These are phyloP conservation scores for Graphilbum fragrans DNA, from an alignment of 2,329 filamentous ascomycete genomes.

Conservation along the genomic window DNA sequence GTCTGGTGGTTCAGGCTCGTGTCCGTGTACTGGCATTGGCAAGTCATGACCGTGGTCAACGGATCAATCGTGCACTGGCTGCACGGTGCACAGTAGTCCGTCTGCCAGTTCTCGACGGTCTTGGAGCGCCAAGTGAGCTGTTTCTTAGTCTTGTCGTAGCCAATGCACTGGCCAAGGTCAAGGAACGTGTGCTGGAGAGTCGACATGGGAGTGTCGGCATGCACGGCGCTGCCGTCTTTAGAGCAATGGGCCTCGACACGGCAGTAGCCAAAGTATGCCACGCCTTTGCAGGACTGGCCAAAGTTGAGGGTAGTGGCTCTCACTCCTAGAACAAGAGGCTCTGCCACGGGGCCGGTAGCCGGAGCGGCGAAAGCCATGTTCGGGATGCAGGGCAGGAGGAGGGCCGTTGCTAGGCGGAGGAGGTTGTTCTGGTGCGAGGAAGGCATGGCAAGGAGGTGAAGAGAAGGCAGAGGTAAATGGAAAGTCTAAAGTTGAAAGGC, in stretches of 20 bases:
- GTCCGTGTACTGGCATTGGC: slow-evolving; percentile 4
- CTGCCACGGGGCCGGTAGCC: no score
- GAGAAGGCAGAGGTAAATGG: no score
- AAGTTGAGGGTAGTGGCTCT: slow-evolving; percentile 1
- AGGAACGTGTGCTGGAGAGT: slow-evolving; percentile 5
- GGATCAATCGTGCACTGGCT: slow-evolving; percentile 7
- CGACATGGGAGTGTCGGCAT: background rate
- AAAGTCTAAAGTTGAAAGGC: no score
- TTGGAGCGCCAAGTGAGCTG: slow-evolving; percentile 5
- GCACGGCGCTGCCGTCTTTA: background rate
- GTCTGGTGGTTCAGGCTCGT: slow-evolving; percentile 1
- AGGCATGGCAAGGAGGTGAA: no score
- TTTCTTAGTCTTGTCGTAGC: background rate
- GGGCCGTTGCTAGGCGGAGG: no score
- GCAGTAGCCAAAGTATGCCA: slow-evolving; percentile 9
- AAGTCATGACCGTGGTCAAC: slow-evolving; percentile 5
- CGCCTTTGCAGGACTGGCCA: slow-evolving; percentile 3
- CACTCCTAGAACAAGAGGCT: no score
- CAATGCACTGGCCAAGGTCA: slow-evolving; percentile 8
- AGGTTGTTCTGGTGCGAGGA: no score
- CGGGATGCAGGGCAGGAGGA: no score
- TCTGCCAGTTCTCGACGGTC: slow-evolving; percentile 3
- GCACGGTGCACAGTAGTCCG: slow-evolving; percentile 3
- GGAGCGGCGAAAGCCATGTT: no score
- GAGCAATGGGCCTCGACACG: slow-evolving; percentile 9